Conservation (phyloP, 2,329 filamentous ascomycete species). For the Ceratocystiopsis sp. region DNA sequence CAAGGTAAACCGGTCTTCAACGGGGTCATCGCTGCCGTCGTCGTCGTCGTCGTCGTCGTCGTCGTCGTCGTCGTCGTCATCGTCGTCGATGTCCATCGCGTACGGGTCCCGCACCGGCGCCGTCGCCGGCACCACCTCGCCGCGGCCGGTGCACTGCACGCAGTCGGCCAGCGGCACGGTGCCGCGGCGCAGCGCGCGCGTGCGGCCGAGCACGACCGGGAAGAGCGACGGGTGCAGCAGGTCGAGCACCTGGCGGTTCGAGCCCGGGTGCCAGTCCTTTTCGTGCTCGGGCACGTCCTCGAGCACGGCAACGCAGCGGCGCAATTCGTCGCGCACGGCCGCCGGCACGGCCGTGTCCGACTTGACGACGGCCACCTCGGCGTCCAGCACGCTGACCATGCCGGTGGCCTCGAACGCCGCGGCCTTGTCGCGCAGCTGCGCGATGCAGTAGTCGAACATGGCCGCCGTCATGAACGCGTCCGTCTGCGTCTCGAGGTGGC, state of each 20-base stretch:
- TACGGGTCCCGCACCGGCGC: constrained; percentile 11
- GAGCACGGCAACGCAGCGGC: constrained; percentile 22
- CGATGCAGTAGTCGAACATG: constrained; percentile 16
- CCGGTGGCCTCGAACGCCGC: constrained; percentile 21
- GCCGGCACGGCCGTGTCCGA: constrained; percentile 28
- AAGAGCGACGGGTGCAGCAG: constrained; percentile 43
- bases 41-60: neutral
- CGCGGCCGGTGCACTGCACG: constrained; percentile 11
- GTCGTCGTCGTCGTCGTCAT: neutral
- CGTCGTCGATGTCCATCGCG: constrained; percentile 7
- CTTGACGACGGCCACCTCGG: constrained; percentile 26
- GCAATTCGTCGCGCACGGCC: constrained; percentile 17
- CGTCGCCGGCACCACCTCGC: constrained; percentile 9
- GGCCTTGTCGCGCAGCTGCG: constrained; percentile 34
- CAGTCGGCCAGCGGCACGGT: constrained; percentile 14
- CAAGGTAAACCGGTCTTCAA: no score
- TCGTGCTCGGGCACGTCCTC: constrained; percentile 21
- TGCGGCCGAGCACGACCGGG: constrained; percentile 28
- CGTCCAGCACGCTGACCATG: constrained; percentile 27
- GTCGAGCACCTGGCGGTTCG: constrained; percentile 34
- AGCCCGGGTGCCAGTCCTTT: constrained; percentile 38
- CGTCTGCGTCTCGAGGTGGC: neutral
- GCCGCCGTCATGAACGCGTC: constrained; percentile 7
- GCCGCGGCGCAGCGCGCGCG: constrained; percentile 16
- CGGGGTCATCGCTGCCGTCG: no score